Evolutionary conservation across 1,139 yeast species (phyloP).

Genomic region (Wickerhamomyces sp.): DNA sequence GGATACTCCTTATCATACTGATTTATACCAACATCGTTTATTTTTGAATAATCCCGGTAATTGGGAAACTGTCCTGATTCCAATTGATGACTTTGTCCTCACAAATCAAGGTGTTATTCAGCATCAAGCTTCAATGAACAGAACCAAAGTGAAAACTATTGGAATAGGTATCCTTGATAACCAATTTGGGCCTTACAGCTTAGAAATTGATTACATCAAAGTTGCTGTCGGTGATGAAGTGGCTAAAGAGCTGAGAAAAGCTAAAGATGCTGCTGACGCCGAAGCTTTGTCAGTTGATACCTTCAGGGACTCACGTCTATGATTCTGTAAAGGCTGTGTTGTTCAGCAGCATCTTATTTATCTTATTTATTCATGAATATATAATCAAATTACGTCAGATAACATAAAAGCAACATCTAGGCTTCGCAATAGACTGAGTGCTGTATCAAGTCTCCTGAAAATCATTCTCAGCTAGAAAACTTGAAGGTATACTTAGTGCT

Average conservation of each 20-base stretch:
- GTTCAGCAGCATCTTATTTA: too few species aligned
- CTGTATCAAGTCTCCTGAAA: too few species aligned
- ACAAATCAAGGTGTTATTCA: conserved; percentile 82
- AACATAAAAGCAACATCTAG: too few species aligned
- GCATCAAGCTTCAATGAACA: conserved; percentile 61
- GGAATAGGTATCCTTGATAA: conserved; percentile 80
- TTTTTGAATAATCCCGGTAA: conserved; percentile 69
- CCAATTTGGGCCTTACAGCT: conserved; percentile 69
- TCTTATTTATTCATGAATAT: neutral
- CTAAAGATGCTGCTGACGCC: conserved; percentile 11
- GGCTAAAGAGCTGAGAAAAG: conserved; percentile 28
- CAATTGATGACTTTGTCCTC: conserved; percentile 72
- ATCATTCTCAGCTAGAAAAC: too few species aligned
- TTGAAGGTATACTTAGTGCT: too few species aligned
- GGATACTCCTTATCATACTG: conserved; percentile 72
- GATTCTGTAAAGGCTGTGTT: too few species aligned
- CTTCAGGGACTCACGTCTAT: conserved; percentile 9
- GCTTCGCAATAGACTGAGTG: too few species aligned
- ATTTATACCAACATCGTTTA: conserved; percentile 76
- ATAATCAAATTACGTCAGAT: too few species aligned
- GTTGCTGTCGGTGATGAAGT: conserved; percentile 54
- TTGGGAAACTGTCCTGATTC: conserved; percentile 82
- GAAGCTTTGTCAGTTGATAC: conserved; percentile 8
- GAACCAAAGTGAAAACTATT: conserved; percentile 61
- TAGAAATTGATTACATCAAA: conserved; percentile 70